Conservation (phyloP, 2,329 filamentous ascomycete species). For the Fusarium sp. region DNA sequence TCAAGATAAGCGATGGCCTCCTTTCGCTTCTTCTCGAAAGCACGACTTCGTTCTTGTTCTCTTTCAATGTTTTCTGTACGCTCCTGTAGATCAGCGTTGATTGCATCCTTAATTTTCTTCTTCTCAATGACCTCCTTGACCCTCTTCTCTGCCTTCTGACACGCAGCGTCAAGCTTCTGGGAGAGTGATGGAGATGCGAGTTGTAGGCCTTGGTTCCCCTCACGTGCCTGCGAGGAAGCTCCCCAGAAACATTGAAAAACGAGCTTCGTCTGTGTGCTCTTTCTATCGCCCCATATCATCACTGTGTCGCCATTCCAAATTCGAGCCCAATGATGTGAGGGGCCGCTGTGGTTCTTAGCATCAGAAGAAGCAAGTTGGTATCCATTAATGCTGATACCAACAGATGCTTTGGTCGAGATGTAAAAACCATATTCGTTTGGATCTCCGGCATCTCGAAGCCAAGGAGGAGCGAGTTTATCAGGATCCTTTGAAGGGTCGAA, state of each 20-base stretch:
- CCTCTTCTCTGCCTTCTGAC: slow-evolving; percentile 54
- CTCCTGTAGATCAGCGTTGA: slow-evolving; percentile 54
- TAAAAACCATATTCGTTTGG: slow-evolving; percentile 71
- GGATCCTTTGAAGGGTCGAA: slow-evolving; percentile 66
- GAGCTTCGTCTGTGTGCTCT: slow-evolving; percentile 54
- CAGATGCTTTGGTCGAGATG: slow-evolving; percentile 80
- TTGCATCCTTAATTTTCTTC: slow-evolving; percentile 53
- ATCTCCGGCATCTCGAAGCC: slow-evolving; percentile 47
- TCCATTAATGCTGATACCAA: slow-evolving; percentile 80
- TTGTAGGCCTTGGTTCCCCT: slow-evolving; percentile 38
- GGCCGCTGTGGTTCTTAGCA: slow-evolving; percentile 59
- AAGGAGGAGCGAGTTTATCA: slow-evolving; percentile 62
- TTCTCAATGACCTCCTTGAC: slow-evolving; percentile 52
- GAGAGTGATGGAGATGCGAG: slow-evolving; percentile 52
- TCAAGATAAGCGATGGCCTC: slow-evolving; percentile 55
- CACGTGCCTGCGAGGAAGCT: slow-evolving; percentile 57
- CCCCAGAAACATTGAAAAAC: slow-evolving; percentile 65
- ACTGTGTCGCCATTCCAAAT: slow-evolving; percentile 81
- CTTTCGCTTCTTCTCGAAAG: slow-evolving; percentile 58
- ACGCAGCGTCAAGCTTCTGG: slow-evolving; percentile 58
- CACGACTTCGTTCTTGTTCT: slow-evolving; percentile 58
- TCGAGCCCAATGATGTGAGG: slow-evolving; percentile 70
- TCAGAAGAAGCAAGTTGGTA: slow-evolving; percentile 67
- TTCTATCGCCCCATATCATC: slow-evolving; percentile 67
- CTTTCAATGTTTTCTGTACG: slow-evolving; percentile 52